These are phyloP conservation scores for Fallopia convolvulus DNA, from an alignment of 148 eudicot genomes.

Conservation along the genomic window DNA sequence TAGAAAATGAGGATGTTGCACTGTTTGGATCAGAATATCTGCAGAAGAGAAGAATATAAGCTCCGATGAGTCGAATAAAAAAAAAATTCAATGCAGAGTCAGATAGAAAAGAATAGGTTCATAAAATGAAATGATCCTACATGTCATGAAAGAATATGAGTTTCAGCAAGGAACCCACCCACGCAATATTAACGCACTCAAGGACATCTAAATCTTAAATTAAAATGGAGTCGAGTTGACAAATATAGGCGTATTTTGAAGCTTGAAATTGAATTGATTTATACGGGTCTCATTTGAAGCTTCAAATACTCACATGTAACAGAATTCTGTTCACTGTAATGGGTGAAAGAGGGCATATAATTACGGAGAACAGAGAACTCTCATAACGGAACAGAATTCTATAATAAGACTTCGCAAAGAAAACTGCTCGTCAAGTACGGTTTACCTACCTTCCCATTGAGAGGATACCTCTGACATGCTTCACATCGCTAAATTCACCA, in stretches of 20 bases:
- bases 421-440: not conserved
- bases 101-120: not conserved
- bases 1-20: slow-evolving; percentile 83
- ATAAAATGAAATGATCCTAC: not conserved
- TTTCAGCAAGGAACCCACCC: not conserved
- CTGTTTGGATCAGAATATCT: slow-evolving; percentile 91
- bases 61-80: not conserved
- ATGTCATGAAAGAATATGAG: slow-evolving; percentile 1
- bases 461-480: slow-evolving; percentile 89
- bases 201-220: not conserved
- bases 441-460: slow-evolving; percentile 88
- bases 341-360: not conserved
- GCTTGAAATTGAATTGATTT: not conserved
- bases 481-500: slow-evolving; percentile 93
- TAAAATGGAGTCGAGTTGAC: not conserved
- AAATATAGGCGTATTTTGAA: not conserved
- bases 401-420: not conserved
- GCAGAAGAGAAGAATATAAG: not conserved
- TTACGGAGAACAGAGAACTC: not conserved
- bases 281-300: not conserved
- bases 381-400: not conserved
- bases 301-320: not conserved
- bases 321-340: not conserved
- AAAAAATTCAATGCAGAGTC: not conserved
- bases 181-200: not conserved